These are phyloP conservation scores for Xerocomus nothofagi DNA, from an alignment of 1,284 basidiomycete species.

Conservation along the genomic window DNA sequence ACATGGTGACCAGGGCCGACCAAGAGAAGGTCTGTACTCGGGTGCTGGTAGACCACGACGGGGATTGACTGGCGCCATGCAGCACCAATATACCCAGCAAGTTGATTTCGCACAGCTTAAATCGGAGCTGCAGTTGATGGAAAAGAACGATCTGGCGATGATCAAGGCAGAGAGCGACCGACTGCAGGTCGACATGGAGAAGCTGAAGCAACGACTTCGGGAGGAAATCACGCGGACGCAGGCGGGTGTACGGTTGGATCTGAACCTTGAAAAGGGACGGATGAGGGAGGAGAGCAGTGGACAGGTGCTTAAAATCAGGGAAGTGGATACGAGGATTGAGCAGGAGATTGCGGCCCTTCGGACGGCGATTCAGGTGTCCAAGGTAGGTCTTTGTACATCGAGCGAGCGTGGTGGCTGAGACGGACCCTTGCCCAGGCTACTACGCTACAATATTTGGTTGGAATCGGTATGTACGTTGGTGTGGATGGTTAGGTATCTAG, in stretches of 20 bases:
- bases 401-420: slow-evolving; percentile 6
- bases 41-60: not conserved
- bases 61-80: slow-evolving; percentile 13
- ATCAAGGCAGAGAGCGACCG: slow-evolving; percentile 97
- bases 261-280: slow-evolving; percentile 96
- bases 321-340: slow-evolving; percentile 97
- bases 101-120: slow-evolving; percentile 98
- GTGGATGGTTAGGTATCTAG: not conserved
- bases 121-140: slow-evolving; percentile 93
- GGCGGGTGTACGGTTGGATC: slow-evolving; percentile 90
- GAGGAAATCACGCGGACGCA: slow-evolving; percentile 93
- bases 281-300: slow-evolving; percentile 92
- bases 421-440: slow-evolving; percentile 54
- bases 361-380: slow-evolving; percentile 91
- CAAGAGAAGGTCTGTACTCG: slow-evolving; percentile 79
- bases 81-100: slow-evolving; percentile 95
- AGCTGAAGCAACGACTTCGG: slow-evolving; percentile 90
- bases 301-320: slow-evolving; percentile 97
- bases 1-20: slow-evolving; percentile 91
- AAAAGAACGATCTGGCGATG: slow-evolving; percentile 96
- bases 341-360: slow-evolving; percentile 91
- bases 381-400: slow-evolving; percentile 48
- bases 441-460: slow-evolving; percentile 80
- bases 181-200: slow-evolving; percentile 89
- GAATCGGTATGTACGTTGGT: slow-evolving; percentile 60